Evolutionary conservation across 257 asterid genomes (phyloP), one percentile per base, ranked within the genome.

Genomic region (Nicotiana benthamiana): DNA sequence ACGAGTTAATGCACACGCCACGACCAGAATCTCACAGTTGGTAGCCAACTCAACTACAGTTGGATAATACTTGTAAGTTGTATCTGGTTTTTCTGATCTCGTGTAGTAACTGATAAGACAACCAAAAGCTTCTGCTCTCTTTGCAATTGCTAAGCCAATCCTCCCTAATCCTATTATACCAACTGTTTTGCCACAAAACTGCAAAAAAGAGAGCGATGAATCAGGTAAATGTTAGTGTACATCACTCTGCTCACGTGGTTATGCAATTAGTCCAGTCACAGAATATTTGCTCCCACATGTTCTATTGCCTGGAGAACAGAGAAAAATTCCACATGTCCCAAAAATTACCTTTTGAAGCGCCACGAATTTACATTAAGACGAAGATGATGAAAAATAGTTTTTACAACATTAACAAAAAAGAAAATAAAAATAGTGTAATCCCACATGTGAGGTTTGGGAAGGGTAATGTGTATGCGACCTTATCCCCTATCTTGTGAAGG

Each of bases 161-260:
- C 97, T 84, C 57, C 97, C 97, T 18, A 93, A 56, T 32, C 97
- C 97, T 67, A 93, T 84, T 54, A 91, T 90, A 20, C 97, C 95
- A 62, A 93, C 88, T 54, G 88, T 77, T 82, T 93, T 90, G 62
- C 97, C 93, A 27, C 92, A 89, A 82, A 91, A 91, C 97, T 93
- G 91, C 80, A 88, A 82, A 70, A 76, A 6, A 36, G 57, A 70
- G 27, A 77, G 22, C 63, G 2, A n/a, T 12, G 27, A 56, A 67
- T 2, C 17, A 5, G 18, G 60, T 46, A 59, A 22, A 12, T 51
- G 52, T 64, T 74, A 18, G 60, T 51, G 74, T 57, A n/a, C 4
- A n/a, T 56, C 26, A n/a, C 26, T 56, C 62, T 56, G 60, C 60
- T 54, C 24, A 54, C 24, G 17, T 54, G 22, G 10, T 54, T 54